Evolutionary conservation across 805 yeast species (phyloP).

Genomic region (Saccharomycopsis babjevae): DNA sequence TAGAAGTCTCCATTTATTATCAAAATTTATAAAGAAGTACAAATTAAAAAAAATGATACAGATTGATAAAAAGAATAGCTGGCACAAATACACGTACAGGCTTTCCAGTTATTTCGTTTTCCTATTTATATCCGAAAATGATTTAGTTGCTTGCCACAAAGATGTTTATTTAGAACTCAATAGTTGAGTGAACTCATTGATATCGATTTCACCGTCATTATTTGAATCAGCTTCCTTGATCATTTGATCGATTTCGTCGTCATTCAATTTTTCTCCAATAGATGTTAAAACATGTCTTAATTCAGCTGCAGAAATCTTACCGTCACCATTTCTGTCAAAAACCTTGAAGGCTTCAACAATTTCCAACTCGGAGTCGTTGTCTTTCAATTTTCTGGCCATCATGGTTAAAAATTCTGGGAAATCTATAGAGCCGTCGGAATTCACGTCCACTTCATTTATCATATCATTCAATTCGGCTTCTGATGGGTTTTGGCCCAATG

Average conservation of each 20-base stretch:
- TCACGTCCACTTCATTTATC: constrained; percentile 94
- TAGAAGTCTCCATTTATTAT: not conserved
- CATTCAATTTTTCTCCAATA: constrained; percentile 93
- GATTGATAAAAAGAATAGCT: not conserved
- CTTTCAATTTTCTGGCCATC: constrained; percentile 91
- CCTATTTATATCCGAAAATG: not conserved
- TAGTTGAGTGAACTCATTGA: constrained; percentile 90
- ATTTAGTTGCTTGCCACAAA: not conserved
- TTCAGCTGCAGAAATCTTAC: constrained; percentile 93
- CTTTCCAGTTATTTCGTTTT: not conserved
- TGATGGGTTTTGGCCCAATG: constrained; percentile 95
- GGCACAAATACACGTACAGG: not conserved
- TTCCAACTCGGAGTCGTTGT: constrained; percentile 95
- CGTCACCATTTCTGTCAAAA: constrained; percentile 91
- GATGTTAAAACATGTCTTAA: constrained; percentile 94
- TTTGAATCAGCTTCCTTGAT: constrained; percentile 89
- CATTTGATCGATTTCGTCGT: constrained; percentile 97
- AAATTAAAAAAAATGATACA: not conserved
- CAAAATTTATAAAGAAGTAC: not conserved
- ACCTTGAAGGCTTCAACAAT: constrained; percentile 96
- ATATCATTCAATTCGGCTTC: constrained; percentile 93
- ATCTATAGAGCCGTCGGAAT: constrained; percentile 85
- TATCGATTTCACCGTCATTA: constrained; percentile 95
- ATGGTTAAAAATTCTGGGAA: constrained; percentile 74
- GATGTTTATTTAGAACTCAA: constrained; percentile 54